These are phyloP conservation scores for Gilbertella persicaria DNA, from an alignment of 371 early-diverging fungal genomes.

Conservation along the genomic window DNA sequence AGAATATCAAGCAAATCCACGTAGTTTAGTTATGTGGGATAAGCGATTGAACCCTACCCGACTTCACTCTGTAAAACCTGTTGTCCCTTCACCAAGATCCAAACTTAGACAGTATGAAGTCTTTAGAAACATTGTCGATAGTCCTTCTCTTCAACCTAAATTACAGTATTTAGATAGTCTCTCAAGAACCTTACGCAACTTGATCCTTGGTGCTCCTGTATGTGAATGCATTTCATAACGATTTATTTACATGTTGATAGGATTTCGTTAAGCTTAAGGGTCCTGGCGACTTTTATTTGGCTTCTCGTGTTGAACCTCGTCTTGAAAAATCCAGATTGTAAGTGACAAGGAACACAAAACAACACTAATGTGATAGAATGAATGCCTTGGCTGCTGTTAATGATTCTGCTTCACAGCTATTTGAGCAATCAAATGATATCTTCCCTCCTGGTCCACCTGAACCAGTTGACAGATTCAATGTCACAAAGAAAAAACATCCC, in stretches of 20 bases:
- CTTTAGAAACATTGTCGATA: slow-evolving; percentile 45
- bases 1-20: slow-evolving; percentile 74
- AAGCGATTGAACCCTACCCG: slow-evolving; percentile 44
- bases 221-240: slow-evolving; percentile 20
- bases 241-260: slow-evolving; percentile 33
- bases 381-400: slow-evolving; percentile 46
- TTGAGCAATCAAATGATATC: slow-evolving; percentile 34
- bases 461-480: background rate
- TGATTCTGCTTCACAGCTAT: slow-evolving; percentile 45
- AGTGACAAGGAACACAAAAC: slow-evolving; percentile 4
- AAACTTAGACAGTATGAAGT: slow-evolving; percentile 35
- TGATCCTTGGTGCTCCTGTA: slow-evolving; percentile 54
- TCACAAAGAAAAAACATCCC: slow-evolving; percentile 26
- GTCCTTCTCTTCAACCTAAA: slow-evolving; percentile 52
- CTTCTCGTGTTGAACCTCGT: slow-evolving; percentile 63
- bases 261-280: slow-evolving; percentile 69
- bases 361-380: slow-evolving; percentile 22
- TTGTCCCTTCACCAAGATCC: slow-evolving; percentile 44
- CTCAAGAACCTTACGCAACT: slow-evolving; percentile 35
- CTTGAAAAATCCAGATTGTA: slow-evolving; percentile 48
- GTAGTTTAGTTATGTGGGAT: slow-evolving; percentile 61
- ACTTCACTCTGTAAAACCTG: slow-evolving; percentile 27
- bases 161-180: slow-evolving; percentile 40
- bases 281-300: slow-evolving; percentile 71
- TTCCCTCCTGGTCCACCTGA: slow-evolving; percentile 34